Evolutionary conservation across 176 grass and related monocot species (phyloP).

Genomic region (Otatea glauca): DNA sequence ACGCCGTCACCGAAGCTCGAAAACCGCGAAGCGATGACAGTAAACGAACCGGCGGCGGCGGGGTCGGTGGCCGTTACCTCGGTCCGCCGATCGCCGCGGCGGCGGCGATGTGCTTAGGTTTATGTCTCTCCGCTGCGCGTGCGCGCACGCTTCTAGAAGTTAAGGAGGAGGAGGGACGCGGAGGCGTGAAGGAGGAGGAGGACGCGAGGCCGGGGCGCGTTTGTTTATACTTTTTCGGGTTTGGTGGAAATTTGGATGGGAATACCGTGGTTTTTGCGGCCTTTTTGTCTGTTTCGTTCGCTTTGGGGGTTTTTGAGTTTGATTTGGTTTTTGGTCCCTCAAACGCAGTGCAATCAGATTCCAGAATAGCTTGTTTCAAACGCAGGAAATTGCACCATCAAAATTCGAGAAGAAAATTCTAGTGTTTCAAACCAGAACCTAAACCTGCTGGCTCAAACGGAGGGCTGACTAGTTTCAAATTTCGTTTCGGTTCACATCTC

Average conservation of each 20-base stretch:
- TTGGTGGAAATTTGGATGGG: constrained; percentile 25
- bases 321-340: constrained; percentile 28
- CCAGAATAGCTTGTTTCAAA: no score
- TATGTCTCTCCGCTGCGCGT: not conserved
- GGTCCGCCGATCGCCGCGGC: constrained; percentile 9
- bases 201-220: constrained; percentile 30
- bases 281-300: not conserved
- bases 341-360: no score
- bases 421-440: no score
- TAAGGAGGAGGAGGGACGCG: not conserved
- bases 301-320: not conserved
- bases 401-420: no score
- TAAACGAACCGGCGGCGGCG: not conserved
- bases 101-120: not conserved
- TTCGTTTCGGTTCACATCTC: no score
- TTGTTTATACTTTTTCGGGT: constrained; percentile 14
- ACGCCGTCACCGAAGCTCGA: not conserved
- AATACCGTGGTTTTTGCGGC: constrained; percentile 28
- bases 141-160: not conserved
- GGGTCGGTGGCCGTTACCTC: not conserved
- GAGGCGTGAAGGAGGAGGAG: constrained; percentile 38
- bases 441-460: no score
- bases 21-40: not conserved
- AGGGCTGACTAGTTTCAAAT: no score
- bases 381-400: no score